Evolutionary conservation across 495 filamentous ascomycete genomes (phyloP), one percentile per base, ranked within the genome.

Genomic region (Penicillium daleae): DNA sequence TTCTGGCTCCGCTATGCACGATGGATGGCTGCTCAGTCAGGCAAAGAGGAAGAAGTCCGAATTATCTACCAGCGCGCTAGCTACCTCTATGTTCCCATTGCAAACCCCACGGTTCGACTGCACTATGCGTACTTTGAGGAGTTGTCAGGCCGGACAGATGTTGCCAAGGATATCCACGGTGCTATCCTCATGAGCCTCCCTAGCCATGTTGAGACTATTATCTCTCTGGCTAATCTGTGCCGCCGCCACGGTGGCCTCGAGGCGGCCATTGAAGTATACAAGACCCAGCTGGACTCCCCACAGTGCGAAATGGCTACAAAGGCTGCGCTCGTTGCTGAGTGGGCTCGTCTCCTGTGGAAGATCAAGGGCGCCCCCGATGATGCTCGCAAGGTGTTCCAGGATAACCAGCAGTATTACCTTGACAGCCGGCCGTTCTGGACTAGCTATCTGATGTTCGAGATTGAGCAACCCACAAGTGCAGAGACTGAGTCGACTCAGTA

Each of bases 1-100:
- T 97, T 99, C 76, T 99, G 95, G 95, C 84, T 96, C 59, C 88
- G 95, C 2, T 99, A 97, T 77, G 92, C 91, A n/a, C 83, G 96
- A 17, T 99, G 95, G 95, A 97, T 99, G 93, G 82, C 82, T 65
- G 88, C 87, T 3, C 92, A 97, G 68, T 67, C 83, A 0, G 85
- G 81, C 51, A 97, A 97, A 72, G 87, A 92, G 59, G 92, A 97
- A 68, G 96, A 99, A 70, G 90, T 95, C 3, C 89, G 96, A 26
- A 92, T 90, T 72, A 92, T 99, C 66, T 98, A 97, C 66, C 90
- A 95, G 73, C 88, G 93, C 57, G 96, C 93, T 12, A 86, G 87
- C 63, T 91, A 83, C 59, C 72, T 97, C 4, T 98, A 88, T 71
- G 91, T 92, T 0, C 93, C 95, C 12, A 93, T 99, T 66, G 89